Conservation (phyloP, 164 flowering plant species). For the Nelumbo lutea region DNA sequence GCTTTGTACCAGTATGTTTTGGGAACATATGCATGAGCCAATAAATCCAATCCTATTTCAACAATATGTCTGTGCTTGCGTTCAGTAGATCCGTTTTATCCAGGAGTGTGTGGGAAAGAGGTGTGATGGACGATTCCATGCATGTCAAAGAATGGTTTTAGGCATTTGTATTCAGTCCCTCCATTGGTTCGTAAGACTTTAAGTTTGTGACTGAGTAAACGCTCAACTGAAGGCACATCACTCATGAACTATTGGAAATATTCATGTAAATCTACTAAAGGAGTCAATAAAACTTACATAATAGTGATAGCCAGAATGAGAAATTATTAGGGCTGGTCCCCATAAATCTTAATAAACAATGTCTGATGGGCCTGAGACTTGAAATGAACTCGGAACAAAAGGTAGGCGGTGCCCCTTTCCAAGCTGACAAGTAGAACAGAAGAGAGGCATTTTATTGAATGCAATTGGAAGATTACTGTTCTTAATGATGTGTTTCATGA, state of each 20-base stretch:
- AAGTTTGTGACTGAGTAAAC: not conserved
- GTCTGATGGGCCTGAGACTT: too few species aligned
- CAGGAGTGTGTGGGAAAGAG: conserved; percentile 20
- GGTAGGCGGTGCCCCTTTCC: too few species aligned
- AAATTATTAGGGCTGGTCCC: too few species aligned
- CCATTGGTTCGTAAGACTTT: conserved; percentile 9
- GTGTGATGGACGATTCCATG: conserved; percentile 9
- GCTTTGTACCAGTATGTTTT: conserved; percentile 15
- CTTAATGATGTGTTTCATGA: too few species aligned
- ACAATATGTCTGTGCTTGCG: not conserved
- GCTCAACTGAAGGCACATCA: not conserved
- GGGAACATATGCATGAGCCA: conserved; percentile 3
- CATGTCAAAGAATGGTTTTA: not conserved
- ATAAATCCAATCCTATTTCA: conserved; percentile 12
- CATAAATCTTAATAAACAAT: too few species aligned
- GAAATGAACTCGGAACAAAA: too few species aligned
- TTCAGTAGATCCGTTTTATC: conserved; percentile 5
- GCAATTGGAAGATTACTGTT: too few species aligned
- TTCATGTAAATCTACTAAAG: too few species aligned
- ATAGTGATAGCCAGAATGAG: too few species aligned
- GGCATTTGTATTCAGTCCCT: conserved; percentile 14
- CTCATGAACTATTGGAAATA: not conserved
- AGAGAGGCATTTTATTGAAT: too few species aligned
- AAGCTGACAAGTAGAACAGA: too few species aligned
- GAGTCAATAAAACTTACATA: conserved; percentile 11